A percentile compares a stretch with the other conserved stretches of the same genome.
Conservation (phyloP, 805 yeast genomes). For the Pichia thaimueangensis region DNA sequence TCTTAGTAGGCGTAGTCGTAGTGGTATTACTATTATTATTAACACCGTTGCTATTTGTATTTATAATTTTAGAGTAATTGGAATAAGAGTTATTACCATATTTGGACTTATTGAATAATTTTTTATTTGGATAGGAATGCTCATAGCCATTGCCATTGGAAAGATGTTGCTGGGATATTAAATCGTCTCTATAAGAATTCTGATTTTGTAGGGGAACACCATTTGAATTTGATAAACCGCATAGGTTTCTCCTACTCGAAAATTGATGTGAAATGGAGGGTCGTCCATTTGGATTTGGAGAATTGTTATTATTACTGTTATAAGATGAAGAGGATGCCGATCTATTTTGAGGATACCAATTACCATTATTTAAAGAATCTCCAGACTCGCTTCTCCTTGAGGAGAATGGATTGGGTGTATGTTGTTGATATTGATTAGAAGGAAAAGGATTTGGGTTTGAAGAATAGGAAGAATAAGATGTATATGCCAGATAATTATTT, state of each 20-base stretch:
- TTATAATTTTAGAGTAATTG: too few species aligned
- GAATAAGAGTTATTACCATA: too few species aligned
- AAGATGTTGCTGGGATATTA: not conserved
- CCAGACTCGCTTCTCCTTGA: slow-evolving; percentile 11
- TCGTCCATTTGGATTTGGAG: too few species aligned
- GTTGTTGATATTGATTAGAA: slow-evolving; percentile 20
- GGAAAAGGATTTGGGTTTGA: slow-evolving; percentile 26
- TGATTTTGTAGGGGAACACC: too few species aligned
- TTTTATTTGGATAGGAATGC: slow-evolving; percentile 1
- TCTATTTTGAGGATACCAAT: too few species aligned
- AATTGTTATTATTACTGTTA: not conserved
- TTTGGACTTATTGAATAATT: slow-evolving; percentile 4
- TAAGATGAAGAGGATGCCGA: too few species aligned
- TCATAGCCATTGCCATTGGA: slow-evolving; percentile 5
- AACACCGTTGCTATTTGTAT: not conserved
- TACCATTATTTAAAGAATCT: too few species aligned
- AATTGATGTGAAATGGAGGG: slow-evolving; percentile 4
- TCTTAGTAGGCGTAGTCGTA: too few species aligned
- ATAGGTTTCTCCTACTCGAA: not conserved
- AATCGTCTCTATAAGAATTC: slow-evolving; percentile 8
- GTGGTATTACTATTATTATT: not conserved
- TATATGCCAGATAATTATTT: too few species aligned
- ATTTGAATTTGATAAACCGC: not conserved
- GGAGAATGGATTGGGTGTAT: slow-evolving; percentile 6
- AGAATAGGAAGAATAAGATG: slow-evolving; percentile 12